Evolutionary conservation across 345 rosid species (phyloP).

Genomic region (Gossypium longicalyx): DNA sequence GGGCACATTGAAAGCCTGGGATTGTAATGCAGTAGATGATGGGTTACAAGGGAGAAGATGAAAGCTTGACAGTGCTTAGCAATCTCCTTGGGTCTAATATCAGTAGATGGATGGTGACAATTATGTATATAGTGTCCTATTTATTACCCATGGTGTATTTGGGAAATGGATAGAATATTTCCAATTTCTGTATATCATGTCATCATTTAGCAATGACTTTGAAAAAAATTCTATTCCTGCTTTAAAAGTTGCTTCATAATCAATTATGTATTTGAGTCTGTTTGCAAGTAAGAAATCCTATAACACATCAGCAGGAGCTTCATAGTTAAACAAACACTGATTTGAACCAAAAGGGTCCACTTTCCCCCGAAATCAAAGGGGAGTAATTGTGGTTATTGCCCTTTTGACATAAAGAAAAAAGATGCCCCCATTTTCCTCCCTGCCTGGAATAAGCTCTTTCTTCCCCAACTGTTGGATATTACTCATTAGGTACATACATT

Average conservation of each 20-base stretch:
- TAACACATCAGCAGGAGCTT: too few species aligned
- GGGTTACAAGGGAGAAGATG: neutral
- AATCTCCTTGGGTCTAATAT: neutral
- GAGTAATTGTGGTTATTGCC: too few species aligned
- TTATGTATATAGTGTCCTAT: constrained; percentile 18
- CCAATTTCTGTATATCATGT: constrained; percentile 19
- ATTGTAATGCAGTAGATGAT: constrained; percentile 18
- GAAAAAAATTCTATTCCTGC: neutral
- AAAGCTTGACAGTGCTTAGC: neutral
- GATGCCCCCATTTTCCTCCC: too few species aligned
- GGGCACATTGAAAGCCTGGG: constrained; percentile 31
- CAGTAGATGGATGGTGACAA: too few species aligned
- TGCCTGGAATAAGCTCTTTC: too few species aligned
- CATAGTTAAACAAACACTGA: too few species aligned
- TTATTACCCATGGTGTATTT: neutral
- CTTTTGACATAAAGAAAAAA: too few species aligned
- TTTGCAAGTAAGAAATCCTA: too few species aligned
- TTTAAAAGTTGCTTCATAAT: neutral
- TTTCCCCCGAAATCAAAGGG: too few species aligned
- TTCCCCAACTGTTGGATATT: too few species aligned
- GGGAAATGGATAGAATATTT: neutral
- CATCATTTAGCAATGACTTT: constrained; percentile 14
- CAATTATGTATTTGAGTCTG: neutral
- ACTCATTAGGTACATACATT: too few species aligned
- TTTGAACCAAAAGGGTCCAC: too few species aligned